Percentiles rank a stretch among this genome's conserved stretches.
Evolutionary conservation across 1,284 basidiomycete genomes (phyloP).

Genomic region (Pyrrhoderma noxium): DNA sequence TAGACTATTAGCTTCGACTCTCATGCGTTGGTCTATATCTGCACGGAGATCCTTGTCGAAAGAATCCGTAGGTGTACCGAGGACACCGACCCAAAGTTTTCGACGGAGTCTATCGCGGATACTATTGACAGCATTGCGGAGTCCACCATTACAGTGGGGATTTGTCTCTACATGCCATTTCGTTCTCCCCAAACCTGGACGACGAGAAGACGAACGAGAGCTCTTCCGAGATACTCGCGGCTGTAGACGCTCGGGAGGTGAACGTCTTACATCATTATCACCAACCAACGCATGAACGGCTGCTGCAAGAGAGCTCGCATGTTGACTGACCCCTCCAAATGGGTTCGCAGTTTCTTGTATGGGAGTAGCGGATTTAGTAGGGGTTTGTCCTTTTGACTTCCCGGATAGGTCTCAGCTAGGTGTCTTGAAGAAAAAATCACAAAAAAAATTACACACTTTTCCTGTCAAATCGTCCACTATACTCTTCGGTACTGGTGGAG

Average conservation of each 20-base stretch:
- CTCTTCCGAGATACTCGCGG: slow-evolving; percentile 28
- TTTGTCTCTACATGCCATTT: slow-evolving; percentile 60
- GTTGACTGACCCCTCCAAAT: neutral
- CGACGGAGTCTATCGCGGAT: slow-evolving; percentile 42
- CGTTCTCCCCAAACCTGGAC: slow-evolving; percentile 20
- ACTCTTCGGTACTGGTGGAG: slow-evolving; percentile 41
- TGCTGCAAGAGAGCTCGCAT: slow-evolving; percentile 4
- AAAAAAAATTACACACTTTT: slow-evolving; percentile 36
- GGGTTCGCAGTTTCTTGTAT: slow-evolving; percentile 13
- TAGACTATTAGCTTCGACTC: slow-evolving; percentile 46
- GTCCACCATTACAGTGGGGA: slow-evolving; percentile 69
- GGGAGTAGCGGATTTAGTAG: slow-evolving; percentile 2
- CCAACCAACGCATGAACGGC: slow-evolving; percentile 15
- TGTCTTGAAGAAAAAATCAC: neutral
- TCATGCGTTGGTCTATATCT: slow-evolving; percentile 56
- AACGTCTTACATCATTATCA: neutral
- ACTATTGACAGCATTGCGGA: slow-evolving; percentile 72
- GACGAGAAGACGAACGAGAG: slow-evolving; percentile 46
- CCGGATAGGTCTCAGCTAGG: neutral
- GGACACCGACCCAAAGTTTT: slow-evolving; percentile 76
- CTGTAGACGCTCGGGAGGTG: slow-evolving; percentile 14
- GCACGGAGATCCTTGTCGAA: slow-evolving; percentile 50
- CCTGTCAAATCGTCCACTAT: slow-evolving; percentile 71
- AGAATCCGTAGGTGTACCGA: slow-evolving; percentile 60
- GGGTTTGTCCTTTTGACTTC: slow-evolving; percentile 10